Conservation (phyloP, 257 asterid genomes). For the Nicotiana paniculata region DNA sequence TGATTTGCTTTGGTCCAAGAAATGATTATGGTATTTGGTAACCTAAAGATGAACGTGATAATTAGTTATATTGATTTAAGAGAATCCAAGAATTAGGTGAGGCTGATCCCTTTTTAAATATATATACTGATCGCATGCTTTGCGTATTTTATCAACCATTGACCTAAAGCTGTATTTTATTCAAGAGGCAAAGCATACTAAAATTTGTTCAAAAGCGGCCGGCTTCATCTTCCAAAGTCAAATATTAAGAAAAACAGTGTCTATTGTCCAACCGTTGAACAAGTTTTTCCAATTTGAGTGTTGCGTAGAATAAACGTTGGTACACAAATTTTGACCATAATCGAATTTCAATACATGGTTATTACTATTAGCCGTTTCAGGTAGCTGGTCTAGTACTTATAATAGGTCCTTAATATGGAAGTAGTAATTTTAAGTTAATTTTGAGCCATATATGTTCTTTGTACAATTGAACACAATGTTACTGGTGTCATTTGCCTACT, state of each 20-base stretch:
- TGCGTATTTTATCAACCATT: constrained; percentile 7
- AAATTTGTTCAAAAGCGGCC: not conserved
- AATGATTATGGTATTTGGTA: constrained; percentile 17
- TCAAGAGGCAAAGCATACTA: not conserved
- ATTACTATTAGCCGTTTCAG: too few relatives aligned
- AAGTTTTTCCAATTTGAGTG: not conserved
- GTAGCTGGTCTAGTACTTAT: too few relatives aligned
- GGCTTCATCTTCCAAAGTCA: not conserved
- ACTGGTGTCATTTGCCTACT: too few relatives aligned
- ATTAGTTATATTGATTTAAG: not conserved
- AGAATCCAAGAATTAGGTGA: constrained; percentile 12
- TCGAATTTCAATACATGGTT: not conserved
- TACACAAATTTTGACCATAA: not conserved
- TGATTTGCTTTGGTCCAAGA: not conserved
- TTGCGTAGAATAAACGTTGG: not conserved
- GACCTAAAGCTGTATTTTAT: not conserved
- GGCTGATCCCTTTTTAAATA: not conserved
- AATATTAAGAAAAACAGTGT: not conserved
- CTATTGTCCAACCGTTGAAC: not conserved
- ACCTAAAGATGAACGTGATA: constrained; percentile 20
- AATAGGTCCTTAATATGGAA: not conserved
- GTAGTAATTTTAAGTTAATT: too few relatives aligned
- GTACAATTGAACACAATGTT: too few relatives aligned
- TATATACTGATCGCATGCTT: not conserved
- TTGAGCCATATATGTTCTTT: too few relatives aligned